Evolutionary conservation across 2,329 filamentous ascomycete species (phyloP).

Genomic region (Beauveria pseudobassiana): DNA sequence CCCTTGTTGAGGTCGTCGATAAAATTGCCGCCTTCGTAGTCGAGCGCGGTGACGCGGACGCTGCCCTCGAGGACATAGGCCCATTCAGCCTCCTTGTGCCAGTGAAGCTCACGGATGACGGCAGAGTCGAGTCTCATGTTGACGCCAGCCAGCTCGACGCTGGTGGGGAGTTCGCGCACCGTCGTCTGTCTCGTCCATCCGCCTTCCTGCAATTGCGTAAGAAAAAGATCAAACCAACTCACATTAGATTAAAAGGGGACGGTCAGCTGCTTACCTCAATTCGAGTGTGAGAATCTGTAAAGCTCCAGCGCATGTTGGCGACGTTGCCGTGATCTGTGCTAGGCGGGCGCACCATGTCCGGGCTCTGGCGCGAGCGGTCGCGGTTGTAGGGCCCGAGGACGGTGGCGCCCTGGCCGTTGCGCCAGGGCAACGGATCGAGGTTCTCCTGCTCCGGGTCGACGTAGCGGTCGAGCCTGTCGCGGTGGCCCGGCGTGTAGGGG

Average conservation of each 20-base stretch:
- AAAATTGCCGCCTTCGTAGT: constrained; percentile 69
- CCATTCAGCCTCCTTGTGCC: constrained; percentile 78
- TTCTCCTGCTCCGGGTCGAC: constrained; percentile 52
- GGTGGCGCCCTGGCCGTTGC: constrained; percentile 56
- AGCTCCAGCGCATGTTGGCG: constrained; percentile 66
- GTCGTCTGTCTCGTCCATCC: constrained; percentile 74
- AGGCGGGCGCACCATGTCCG: constrained; percentile 64
- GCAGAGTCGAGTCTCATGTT: constrained; percentile 71
- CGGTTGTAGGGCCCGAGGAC: constrained; percentile 64
- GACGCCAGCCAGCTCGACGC: constrained; percentile 65
- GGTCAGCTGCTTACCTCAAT: constrained; percentile 44
- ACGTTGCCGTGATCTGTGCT: constrained; percentile 66
- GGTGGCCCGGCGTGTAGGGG: constrained; percentile 53
- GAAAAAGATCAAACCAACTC: not conserved
- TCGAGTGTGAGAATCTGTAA: constrained; percentile 55
- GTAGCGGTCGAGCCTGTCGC: constrained; percentile 55
- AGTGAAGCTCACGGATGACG: constrained; percentile 70
- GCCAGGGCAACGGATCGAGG: constrained; percentile 58
- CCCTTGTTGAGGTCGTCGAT: constrained; percentile 70
- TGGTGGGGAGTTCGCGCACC: constrained; percentile 54
- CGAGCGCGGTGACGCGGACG: constrained; percentile 64
- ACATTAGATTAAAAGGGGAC: too few species aligned
- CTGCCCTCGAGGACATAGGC: constrained; percentile 65
- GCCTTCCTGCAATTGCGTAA: constrained; percentile 45
- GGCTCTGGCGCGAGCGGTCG: constrained; percentile 60